Percentiles rank a stretch among this genome's conserved stretches.
phyloP scores from a whole-genome alignment of 148 eudicot species.

The Vaccinium vitisidaea region DNA sequence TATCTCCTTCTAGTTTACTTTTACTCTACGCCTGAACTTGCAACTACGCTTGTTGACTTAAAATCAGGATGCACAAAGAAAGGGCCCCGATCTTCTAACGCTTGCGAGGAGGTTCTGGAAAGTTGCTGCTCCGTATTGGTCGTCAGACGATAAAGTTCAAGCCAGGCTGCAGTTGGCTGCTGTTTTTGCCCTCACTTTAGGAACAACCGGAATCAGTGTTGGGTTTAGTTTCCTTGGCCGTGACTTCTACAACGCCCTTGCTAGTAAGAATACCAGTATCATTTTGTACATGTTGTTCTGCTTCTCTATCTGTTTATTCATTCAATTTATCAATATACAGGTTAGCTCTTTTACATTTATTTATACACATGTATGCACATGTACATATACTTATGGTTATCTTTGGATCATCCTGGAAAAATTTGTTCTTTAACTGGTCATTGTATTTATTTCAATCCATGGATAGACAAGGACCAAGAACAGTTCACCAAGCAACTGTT shows the following conservation, averaged over 20 bases:
- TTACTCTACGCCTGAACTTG: not conserved
- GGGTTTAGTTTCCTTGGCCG: conserved; percentile 95
- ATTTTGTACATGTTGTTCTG: not conserved
- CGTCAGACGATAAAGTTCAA: conserved; percentile 73
- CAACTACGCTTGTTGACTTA: not conserved
- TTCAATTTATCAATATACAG: not conserved
- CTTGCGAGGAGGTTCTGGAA: conserved; percentile 76
- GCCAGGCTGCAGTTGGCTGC: conserved; percentile 77
- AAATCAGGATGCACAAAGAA: conserved; percentile 37
- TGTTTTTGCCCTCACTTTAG: conserved; percentile 87
- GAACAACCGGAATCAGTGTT: conserved; percentile 90
- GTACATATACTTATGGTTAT: not conserved
- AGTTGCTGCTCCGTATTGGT: conserved; percentile 97
- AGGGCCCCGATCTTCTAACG: conserved; percentile 55
- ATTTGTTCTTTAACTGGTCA: conserved; percentile 7
- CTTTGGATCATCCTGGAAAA: not conserved
- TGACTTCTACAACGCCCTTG: conserved; percentile 91
- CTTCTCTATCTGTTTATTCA: not conserved
- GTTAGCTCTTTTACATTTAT: not conserved
- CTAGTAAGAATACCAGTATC: conserved; percentile 44
- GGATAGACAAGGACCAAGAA: conserved; percentile 86
- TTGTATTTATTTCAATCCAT: conserved; percentile 7
- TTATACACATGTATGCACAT: not conserved
- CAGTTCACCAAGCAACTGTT: conserved; percentile 84
- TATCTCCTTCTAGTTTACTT: not conserved